These are phyloP conservation scores for Clarireedia monteithiana DNA, from an alignment of 2,329 filamentous ascomycete species.

Conservation along the genomic window DNA sequence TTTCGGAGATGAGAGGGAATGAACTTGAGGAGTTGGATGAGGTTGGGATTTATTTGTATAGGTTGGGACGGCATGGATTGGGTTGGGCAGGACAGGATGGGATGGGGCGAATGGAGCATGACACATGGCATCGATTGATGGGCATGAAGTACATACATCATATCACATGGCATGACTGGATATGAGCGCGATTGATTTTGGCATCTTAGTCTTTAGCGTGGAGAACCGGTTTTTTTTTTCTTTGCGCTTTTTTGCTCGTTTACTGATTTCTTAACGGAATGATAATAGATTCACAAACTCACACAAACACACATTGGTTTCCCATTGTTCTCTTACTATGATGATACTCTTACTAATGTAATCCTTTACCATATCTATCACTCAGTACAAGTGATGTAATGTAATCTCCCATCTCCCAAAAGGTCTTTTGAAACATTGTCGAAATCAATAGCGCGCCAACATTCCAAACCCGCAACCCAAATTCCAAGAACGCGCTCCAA, in stretches of 20 bases:
- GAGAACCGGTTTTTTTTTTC: no score
- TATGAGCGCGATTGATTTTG: neutral
- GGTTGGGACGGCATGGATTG: neutral
- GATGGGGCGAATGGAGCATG: neutral
- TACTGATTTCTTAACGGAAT: no score
- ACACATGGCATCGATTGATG: neutral
- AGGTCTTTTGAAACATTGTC: no score
- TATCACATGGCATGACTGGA: neutral
- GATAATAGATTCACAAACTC: no score
- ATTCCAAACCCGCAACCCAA: no score
- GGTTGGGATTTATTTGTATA: constrained; percentile 6
- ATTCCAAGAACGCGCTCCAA: no score
- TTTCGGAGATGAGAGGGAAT: constrained; percentile 59
- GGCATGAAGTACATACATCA: neutral
- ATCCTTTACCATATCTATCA: no score
- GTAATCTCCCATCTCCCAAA: neutral
- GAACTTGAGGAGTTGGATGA: constrained; percentile 37
- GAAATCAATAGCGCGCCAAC: no score
- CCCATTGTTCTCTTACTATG: no score
- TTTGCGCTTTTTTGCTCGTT: no score
- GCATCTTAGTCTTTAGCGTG: neutral
- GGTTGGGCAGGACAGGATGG: neutral
- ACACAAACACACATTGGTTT: no score
- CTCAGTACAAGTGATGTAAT: neutral
- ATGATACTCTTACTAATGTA: no score